A percentile compares a stretch with the other conserved stretches of the same genome.
These are phyloP conservation scores for Arthroderma uncinatum DNA, from an alignment of 2,329 filamentous ascomycete genomes.

Conservation along the genomic window DNA sequence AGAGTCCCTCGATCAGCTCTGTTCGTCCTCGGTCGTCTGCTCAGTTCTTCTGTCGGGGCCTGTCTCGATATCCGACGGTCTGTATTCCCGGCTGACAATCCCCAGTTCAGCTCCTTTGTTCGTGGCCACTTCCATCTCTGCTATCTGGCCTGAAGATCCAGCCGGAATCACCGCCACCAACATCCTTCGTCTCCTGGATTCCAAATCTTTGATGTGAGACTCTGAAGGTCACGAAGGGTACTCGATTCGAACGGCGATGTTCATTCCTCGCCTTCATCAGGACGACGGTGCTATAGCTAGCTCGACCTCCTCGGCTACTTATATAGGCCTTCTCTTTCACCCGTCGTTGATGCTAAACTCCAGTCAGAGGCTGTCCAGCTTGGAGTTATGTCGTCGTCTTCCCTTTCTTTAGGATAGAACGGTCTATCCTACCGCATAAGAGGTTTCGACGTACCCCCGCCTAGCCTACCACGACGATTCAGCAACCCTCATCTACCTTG, in stretches of 20 bases:
- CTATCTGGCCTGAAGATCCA: neutral
- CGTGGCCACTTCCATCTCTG: neutral
- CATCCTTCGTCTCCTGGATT: neutral
- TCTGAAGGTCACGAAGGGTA: neutral
- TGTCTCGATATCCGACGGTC: neutral
- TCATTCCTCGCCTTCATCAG: neutral
- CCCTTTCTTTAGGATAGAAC: neutral
- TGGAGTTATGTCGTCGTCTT: neutral
- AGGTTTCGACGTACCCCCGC: neutral
- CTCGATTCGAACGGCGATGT: too few species aligned
- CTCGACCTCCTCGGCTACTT: neutral
- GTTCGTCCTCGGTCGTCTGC: neutral
- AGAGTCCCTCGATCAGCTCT: neutral
- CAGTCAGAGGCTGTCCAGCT: neutral
- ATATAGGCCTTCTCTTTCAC: neutral
- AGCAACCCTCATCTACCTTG: neutral
- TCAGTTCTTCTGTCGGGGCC: neutral
- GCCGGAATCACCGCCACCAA: neutral
- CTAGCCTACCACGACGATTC: neutral
- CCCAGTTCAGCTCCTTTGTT: neutral
- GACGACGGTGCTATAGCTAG: neutral
- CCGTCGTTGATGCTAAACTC: neutral
- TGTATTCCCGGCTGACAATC: neutral
- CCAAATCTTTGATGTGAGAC: neutral
- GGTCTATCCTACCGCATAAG: too few species aligned